These are phyloP conservation scores for Vaccinium corymbosum DNA, from an alignment of 148 eudicot species.

Conservation along the genomic window DNA sequence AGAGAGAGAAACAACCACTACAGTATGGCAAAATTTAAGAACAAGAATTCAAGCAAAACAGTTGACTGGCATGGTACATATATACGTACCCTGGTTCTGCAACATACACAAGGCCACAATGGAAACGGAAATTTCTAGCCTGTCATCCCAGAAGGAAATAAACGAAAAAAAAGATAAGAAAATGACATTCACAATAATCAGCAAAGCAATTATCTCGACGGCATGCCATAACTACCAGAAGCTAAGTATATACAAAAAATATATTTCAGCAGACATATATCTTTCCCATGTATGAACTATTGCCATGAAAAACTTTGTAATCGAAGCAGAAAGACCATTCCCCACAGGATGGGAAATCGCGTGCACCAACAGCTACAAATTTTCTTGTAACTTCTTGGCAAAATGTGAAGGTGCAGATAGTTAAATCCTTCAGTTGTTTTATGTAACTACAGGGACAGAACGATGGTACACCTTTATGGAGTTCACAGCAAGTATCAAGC, in stretches of 20 bases:
- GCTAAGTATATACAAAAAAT: background rate
- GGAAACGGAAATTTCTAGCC: constrained; percentile 93
- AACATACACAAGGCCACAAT: constrained; percentile 95
- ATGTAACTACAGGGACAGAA: background rate
- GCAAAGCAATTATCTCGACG: background rate
- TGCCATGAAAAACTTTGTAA: background rate
- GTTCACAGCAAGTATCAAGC: background rate
- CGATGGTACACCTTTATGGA: background rate
- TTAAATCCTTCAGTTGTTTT: background rate
- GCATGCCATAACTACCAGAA: background rate
- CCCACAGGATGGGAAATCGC: background rate
- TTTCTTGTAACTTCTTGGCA: background rate
- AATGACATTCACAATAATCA: constrained; percentile 3
- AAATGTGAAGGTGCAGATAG: background rate
- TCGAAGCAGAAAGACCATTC: background rate
- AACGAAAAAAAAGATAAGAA: background rate
- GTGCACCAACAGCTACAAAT: background rate
- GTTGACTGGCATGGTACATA: background rate
- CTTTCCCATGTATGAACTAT: constrained; percentile 7
- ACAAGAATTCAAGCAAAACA: background rate
- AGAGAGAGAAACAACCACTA: background rate
- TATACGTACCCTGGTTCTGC: constrained; percentile 85
- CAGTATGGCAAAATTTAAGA: background rate
- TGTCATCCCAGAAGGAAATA: constrained; percentile 27
- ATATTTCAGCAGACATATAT: background rate